Base-by-base conservation (phyloP, 345 rosid genomes). In the Kernera saxatilis region DNA sequence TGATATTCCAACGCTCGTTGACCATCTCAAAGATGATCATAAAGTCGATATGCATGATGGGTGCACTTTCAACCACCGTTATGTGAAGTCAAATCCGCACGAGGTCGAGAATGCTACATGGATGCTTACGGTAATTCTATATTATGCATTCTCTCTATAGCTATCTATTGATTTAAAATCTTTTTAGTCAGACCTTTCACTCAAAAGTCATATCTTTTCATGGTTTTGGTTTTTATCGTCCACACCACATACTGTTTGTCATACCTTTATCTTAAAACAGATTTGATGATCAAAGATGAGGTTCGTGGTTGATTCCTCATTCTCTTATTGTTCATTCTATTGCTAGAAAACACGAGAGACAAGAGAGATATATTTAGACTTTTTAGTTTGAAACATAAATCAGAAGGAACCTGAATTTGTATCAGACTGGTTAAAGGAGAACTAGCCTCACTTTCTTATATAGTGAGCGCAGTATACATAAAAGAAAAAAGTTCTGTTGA, bases 51-150 rank as follows among this genome's bases (percentile, higher is more conserved):
- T 88, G 97, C 97, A 90, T 52, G 84, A 87, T 50, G 96, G 98
- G 0, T 82, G 89, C 61, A 84, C 90, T 15, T 93, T 90, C 81
- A 90, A 88, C 75, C 96, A 93, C 74, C 82, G 93, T 74, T 93
- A 93, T 75, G 96, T 90, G 14, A 90, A 93, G 69, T 80, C 97
- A 55, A 85, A 87, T 78, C 89, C 98, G 3, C 86, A 74, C 2
- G 98, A 88, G 77, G 89, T 90, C n/a, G 97, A 90, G 73, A 90
- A 93, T 57, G 98, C 98, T 56, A 93, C 96, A 39, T 90, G 98
- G 94, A 93, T 88, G 98, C 78, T 90, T 65, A 93, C 98, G 40
- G 98, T 93, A 82, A 87, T 83, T 65, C 46, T 44, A 39, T 22
- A 43, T 3, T 29, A 41, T 41, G 15, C 44, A 14, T 41, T 67